phyloP scores from a whole-genome alignment of 2,329 filamentous ascomycete species.

The Penicillium palitans region DNA sequence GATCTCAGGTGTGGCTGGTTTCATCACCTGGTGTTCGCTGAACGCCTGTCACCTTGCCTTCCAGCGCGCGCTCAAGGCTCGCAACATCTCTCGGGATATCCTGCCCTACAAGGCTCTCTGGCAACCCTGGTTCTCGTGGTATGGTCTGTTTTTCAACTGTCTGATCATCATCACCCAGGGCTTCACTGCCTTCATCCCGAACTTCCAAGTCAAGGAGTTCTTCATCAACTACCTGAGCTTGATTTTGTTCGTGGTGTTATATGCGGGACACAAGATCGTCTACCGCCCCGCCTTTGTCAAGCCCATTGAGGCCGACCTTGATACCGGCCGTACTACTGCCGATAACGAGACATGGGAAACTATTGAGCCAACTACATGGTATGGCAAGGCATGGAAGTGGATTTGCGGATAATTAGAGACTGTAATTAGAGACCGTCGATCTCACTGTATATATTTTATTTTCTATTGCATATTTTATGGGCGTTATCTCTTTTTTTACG shows the following conservation, averaged over 20 bases:
- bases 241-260: constrained; percentile 62
- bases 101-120: constrained; percentile 64
- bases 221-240: constrained; percentile 66
- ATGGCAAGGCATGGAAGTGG: constrained; percentile 31
- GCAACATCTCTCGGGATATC: constrained; percentile 57
- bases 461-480: background rate
- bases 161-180: constrained; percentile 67
- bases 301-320: constrained; percentile 45
- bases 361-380: constrained; percentile 31
- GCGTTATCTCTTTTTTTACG: background rate
- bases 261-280: constrained; percentile 58
- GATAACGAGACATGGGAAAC: constrained; percentile 41
- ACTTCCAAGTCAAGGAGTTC: constrained; percentile 60
- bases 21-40: constrained; percentile 39
- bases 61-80: constrained; percentile 57
- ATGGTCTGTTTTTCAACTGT: constrained; percentile 64
- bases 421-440: background rate
- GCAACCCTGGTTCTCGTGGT: constrained; percentile 65
- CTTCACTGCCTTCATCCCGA: constrained; percentile 64
- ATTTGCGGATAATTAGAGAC: constrained; percentile 16
- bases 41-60: constrained; percentile 63
- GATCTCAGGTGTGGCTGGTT: constrained; percentile 36
- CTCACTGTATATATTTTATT: constrained; percentile 1
- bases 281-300: constrained; percentile 40
- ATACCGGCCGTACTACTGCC: constrained; percentile 40